Percentiles rank a stretch among this genome's conserved stretches.
These are phyloP conservation scores for Kandelia obovata DNA, from an alignment of 345 rosid species.

Conservation along the genomic window DNA sequence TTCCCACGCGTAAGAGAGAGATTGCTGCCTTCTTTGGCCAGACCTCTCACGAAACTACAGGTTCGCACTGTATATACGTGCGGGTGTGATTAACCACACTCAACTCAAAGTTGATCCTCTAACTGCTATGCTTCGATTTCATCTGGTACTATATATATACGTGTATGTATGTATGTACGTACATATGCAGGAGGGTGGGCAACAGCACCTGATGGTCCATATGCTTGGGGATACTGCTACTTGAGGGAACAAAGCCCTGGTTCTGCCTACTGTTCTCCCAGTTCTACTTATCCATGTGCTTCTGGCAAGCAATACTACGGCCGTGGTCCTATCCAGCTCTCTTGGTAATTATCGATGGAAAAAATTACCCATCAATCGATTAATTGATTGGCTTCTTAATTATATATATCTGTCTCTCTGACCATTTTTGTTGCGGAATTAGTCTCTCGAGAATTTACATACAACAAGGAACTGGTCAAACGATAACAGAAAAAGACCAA, in stretches of 20 bases:
- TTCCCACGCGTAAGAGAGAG: conserved; percentile 15
- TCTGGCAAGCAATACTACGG: conserved; percentile 56
- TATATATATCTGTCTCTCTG: too few relatives aligned
- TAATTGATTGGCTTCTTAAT: too few relatives aligned
- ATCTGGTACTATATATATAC: too few relatives aligned
- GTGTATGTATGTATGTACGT: not conserved
- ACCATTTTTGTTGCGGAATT: too few relatives aligned
- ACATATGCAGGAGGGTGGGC: conserved; percentile 6
- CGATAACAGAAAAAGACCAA: too few relatives aligned
- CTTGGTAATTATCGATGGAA: conserved; percentile 31
- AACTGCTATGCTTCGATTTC: too few relatives aligned
- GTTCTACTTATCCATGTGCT: conserved; percentile 49
- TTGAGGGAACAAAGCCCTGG: conserved; percentile 45
- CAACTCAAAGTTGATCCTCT: too few relatives aligned
- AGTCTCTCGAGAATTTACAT: too few relatives aligned
- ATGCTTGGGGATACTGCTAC: conserved; percentile 67
- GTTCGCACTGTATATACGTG: not conserved
- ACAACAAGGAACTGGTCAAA: too few relatives aligned
- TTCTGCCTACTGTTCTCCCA: conserved; percentile 38
- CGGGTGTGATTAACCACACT: too few relatives aligned
- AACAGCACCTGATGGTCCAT: conserved; percentile 25
- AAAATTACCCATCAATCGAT: too few relatives aligned
- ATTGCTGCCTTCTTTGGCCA: conserved; percentile 25
- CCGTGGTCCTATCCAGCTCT: conserved; percentile 63
- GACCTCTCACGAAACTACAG: conserved; percentile 27